Percentiles rank a stretch among this genome's conserved stretches.
Conservation (phyloP, 495 filamentous ascomycete species). For the Penicillium samsonianum region DNA sequence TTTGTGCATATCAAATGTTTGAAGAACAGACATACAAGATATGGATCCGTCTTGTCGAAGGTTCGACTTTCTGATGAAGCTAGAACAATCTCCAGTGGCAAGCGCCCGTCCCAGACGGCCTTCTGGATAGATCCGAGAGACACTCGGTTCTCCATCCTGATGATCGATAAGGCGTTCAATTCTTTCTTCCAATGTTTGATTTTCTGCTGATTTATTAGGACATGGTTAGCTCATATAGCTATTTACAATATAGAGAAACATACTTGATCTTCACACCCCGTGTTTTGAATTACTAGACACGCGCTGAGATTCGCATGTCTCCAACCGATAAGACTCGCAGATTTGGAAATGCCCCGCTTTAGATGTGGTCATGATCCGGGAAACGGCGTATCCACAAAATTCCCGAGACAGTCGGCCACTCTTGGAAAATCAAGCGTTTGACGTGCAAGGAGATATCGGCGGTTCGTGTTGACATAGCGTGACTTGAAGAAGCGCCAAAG, state of each 20-base stretch:
- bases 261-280: background rate
- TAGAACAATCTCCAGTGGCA: slow-evolving; percentile 54
- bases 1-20: background rate
- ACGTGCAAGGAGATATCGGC: background rate
- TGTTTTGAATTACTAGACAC: slow-evolving; percentile 7
- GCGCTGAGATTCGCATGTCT: slow-evolving; percentile 10
- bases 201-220: background rate
- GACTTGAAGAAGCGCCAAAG: background rate
- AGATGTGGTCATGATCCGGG: slow-evolving; percentile 51
- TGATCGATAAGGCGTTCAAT: no score
- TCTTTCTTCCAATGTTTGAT: background rate
- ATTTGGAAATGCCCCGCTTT: slow-evolving; percentile 36
- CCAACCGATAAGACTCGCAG: slow-evolving; percentile 12
- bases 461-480: slow-evolving; percentile 3
- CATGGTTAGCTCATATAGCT: background rate
- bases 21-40: slow-evolving; percentile 42
- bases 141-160: slow-evolving; percentile 26
- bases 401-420: background rate
- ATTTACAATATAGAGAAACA: background rate
- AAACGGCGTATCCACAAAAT: background rate
- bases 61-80: slow-evolving; percentile 55
- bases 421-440: background rate
- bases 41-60: slow-evolving; percentile 56
- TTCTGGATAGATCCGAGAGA: slow-evolving; percentile 45
- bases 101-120: slow-evolving; percentile 51